A percentile compares a stretch with the other conserved stretches of the same genome.
These are phyloP conservation scores for Artemisia argyi DNA, from an alignment of 129 eudicot genomes.

Conservation along the genomic window DNA sequence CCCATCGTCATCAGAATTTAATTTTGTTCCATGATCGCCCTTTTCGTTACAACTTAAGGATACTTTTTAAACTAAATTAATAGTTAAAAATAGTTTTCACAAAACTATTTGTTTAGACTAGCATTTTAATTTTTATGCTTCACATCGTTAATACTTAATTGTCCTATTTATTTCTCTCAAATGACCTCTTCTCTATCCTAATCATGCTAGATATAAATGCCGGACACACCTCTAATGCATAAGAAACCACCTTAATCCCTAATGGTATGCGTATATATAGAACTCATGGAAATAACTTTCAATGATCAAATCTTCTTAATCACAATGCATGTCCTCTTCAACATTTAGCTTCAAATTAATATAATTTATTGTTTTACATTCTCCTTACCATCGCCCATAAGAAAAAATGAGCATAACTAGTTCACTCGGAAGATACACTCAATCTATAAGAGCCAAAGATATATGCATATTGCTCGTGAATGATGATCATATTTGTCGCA, in stretches of 20 bases:
- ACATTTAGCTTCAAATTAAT: constrained; percentile 13
- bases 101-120: background rate
- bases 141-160: constrained; percentile 14
- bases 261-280: constrained; percentile 17
- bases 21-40: background rate
- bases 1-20: background rate
- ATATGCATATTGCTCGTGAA: constrained; percentile 49
- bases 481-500: constrained; percentile 33
- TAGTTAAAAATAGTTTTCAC: background rate
- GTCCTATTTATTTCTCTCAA: too few relatives aligned
- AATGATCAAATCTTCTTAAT: constrained; percentile 16
- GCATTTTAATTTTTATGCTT: background rate
- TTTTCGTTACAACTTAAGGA: background rate
- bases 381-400: constrained; percentile 12
- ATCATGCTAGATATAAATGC: constrained; percentile 34
- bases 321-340: constrained; percentile 10
- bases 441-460: constrained; percentile 23
- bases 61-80: background rate
- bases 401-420: constrained; percentile 21
- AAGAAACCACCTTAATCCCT: constrained; percentile 32
- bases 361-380: constrained; percentile 13
- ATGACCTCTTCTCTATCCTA: constrained; percentile 16
- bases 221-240: constrained; percentile 30
- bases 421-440: constrained; percentile 25
- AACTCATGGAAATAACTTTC: constrained; percentile 29